Evolutionary conservation across 1,139 yeast species (phyloP), one percentile per base, ranked within the genome.

Genomic region (Ogataea hybrid): DNA sequence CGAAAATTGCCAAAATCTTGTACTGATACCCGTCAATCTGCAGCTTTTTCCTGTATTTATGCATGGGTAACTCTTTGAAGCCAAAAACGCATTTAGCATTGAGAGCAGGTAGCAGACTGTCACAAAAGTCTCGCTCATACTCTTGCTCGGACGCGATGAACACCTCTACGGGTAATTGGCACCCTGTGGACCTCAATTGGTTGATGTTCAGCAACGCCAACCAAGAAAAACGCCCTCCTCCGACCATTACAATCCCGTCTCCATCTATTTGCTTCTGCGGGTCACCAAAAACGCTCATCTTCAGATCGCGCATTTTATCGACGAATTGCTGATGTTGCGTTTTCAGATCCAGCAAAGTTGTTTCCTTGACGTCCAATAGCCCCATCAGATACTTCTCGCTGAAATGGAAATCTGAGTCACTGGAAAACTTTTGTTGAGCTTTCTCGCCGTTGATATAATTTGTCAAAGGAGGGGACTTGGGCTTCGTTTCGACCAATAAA

Each of bases 181-280:
- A 74, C 1, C 82, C 82, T 5, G 68, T 53, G 28, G 69, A 64
- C 50, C 86, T 65, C 37, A 80, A 59, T 37, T 75, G 70, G 53
- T 73, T 71, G 35, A 81, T 71, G 17, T 80, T 73, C 6, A 77
- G 58, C 28, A 79, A 60, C 2, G 79, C 74, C 32, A 81, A 65
- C 61, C 81, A 77, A 47, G 79, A 68, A 53, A 70, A 79, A 44
- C 68, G 67, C 12, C 75, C 83, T 42, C 86, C 86, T 21, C 84
- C 86, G 41, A 81, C 73, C 50, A 77, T 77, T 5, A 80, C 82
- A 18, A 79, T 72, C 25, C 87, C 86, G 42, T 69, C 69, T 5
- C 79, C 81, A 39, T 32, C 12, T 9, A 52, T 43, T 4, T 23
- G 16, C 6, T 36, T 27, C 5, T 27, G 17, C 4, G 47, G 38